Evolutionary conservation across 768 basidiomycete genomes (phyloP).

Genomic region (Psilocybe cubensis): DNA sequence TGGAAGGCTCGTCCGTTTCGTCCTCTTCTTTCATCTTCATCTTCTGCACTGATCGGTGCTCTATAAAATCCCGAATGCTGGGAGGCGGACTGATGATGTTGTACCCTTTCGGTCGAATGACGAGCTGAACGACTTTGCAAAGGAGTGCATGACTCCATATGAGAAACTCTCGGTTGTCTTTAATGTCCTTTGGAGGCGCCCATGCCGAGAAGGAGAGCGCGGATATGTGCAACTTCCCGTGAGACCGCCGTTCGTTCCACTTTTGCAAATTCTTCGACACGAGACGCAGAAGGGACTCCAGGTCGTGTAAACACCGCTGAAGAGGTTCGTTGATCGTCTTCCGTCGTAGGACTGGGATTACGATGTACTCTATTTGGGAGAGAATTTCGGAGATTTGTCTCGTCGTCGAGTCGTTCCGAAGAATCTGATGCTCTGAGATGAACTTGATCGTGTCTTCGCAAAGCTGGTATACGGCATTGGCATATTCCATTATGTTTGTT

Average conservation of each 20-base stretch:
- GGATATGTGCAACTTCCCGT: slow-evolving; percentile 1
- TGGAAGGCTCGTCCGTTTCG: neutral
- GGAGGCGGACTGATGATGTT: slow-evolving; percentile 2
- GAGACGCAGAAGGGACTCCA: neutral
- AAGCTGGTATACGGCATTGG: neutral
- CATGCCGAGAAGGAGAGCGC: neutral
- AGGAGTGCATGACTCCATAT: neutral
- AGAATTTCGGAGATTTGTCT: neutral
- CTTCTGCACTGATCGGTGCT: slow-evolving; percentile 8
- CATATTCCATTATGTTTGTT: neutral
- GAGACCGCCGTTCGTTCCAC: slow-evolving; percentile 3
- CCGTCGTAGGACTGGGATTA: slow-evolving; percentile 1
- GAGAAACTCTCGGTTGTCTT: slow-evolving; percentile 8
- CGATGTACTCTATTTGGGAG: slow-evolving; percentile 1
- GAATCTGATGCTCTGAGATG: neutral
- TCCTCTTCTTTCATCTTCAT: slow-evolving; percentile 2
- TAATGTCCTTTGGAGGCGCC: slow-evolving; percentile 1
- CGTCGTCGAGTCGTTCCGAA: neutral
- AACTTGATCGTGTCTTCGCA: neutral
- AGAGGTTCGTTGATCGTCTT: slow-evolving; percentile 2
- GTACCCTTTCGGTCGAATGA: slow-evolving; percentile 2
- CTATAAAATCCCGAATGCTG: slow-evolving; percentile 1
- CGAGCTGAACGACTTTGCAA: neutral
- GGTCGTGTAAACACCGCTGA: neutral
- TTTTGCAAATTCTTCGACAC: neutral